phyloP scores from a whole-genome alignment of 1,139 yeast genomes.

The Taphrina flavorubra region DNA sequence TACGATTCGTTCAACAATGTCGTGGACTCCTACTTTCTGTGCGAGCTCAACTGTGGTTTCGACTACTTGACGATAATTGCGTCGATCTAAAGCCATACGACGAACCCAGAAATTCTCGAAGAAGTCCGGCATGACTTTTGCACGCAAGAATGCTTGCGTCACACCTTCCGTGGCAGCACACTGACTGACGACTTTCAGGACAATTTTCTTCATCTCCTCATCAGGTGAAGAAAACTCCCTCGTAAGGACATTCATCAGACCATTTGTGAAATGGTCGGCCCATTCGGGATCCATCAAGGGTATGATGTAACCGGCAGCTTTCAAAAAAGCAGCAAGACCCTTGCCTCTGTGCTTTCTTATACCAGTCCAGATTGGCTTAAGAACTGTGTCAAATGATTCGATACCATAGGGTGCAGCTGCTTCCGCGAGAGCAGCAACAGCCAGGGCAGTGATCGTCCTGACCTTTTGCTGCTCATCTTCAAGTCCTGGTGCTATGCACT shows the following conservation, averaged over 20 bases:
- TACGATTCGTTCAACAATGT: constrained; percentile 64
- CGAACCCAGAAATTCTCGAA: constrained; percentile 75
- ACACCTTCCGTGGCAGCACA: constrained; percentile 63
- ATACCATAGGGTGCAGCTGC: constrained; percentile 90
- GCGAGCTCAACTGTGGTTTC: constrained; percentile 76
- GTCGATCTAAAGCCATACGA: constrained; percentile 58
- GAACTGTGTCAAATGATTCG: constrained; percentile 74
- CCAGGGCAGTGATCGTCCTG: constrained; percentile 70
- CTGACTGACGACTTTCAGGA: constrained; percentile 66
- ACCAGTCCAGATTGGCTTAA: constrained; percentile 85
- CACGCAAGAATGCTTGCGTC: constrained; percentile 57
- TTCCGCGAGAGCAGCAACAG: constrained; percentile 79
- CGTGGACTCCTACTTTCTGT: constrained; percentile 68
- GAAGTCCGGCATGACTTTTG: constrained; percentile 66
- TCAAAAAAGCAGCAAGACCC: constrained; percentile 74
- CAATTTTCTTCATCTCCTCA: constrained; percentile 83
- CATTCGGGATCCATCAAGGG: constrained; percentile 88
- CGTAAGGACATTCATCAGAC: constrained; percentile 67
- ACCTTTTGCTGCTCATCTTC: constrained; percentile 74
- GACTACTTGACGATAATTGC: constrained; percentile 65
- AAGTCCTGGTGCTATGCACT: constrained; percentile 65
- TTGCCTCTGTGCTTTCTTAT: constrained; percentile 78
- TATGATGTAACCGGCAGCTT: constrained; percentile 77
- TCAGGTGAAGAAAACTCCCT: constrained; percentile 83
- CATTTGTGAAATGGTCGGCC: constrained; percentile 76